A percentile compares a stretch with the other conserved stretches of the same genome.
These are phyloP conservation scores for Erodium texanum DNA, from an alignment of 441 rosid species.

Conservation along the genomic window DNA sequence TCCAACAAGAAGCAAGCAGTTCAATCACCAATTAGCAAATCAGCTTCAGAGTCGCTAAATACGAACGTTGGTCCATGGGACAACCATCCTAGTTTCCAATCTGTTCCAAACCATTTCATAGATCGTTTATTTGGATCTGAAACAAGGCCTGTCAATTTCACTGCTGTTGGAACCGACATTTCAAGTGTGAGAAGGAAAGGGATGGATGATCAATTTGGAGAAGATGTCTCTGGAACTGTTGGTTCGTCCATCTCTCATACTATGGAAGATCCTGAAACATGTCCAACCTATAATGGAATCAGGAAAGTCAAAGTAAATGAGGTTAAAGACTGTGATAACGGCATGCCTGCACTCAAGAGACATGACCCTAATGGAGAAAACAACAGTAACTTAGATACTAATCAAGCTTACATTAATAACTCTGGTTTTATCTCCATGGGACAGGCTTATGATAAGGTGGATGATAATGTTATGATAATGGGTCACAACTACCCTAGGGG, in stretches of 20 bases:
- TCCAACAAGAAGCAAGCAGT: constrained; percentile 53
- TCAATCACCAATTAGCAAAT: constrained; percentile 30
- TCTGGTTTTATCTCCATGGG: constrained; percentile 32
- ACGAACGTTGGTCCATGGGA: constrained; percentile 43
- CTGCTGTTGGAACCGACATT: constrained; percentile 31
- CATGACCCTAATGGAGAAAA: constrained; percentile 30
- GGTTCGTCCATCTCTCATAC: constrained; percentile 51
- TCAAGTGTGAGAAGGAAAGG: constrained; percentile 31
- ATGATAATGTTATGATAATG: constrained; percentile 35
- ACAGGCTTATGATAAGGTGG: constrained; percentile 24
- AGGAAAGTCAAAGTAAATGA: constrained; percentile 53
- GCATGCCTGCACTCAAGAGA: constrained; percentile 32
- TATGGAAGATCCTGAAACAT: constrained; percentile 36
- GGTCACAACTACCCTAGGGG: constrained; percentile 37
- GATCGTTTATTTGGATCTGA: constrained; percentile 44
- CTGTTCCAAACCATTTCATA: constrained; percentile 42
- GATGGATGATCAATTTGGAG: constrained; percentile 31
- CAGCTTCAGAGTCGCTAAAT: constrained; percentile 27
- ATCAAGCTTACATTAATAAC: constrained; percentile 12
- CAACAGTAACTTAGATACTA: constrained; percentile 21
- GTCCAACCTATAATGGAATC: constrained; percentile 37
- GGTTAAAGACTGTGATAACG: constrained; percentile 41
- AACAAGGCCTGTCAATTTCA: constrained; percentile 37
- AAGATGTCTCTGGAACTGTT: constrained; percentile 31
- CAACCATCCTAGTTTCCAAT: constrained; percentile 36